A percentile compares a stretch with the other conserved stretches of the same genome.
These are phyloP conservation scores for Picea glauca DNA, from an alignment of 75 land plant species.

Conservation along the genomic window DNA sequence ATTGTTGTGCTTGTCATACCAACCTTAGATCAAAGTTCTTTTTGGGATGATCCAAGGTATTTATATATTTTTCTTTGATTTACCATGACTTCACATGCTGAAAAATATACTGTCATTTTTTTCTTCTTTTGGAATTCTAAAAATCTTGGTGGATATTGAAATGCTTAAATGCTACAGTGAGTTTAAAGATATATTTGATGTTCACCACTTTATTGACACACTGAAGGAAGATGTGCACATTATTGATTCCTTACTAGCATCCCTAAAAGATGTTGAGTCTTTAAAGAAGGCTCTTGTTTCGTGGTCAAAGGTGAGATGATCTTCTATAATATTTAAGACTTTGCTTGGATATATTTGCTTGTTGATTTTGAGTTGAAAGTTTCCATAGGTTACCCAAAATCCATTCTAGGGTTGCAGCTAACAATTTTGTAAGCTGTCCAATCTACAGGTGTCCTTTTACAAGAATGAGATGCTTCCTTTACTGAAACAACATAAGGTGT, in stretches of 20 bases:
- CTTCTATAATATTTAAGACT: background rate
- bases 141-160: no score
- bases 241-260: conserved; percentile 23
- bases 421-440: no score
- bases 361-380: no score
- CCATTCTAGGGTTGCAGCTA: no score
- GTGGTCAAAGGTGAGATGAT: conserved; percentile 38
- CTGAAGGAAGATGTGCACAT: conserved; percentile 34
- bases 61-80: background rate
- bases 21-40: conserved; percentile 24
- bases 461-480: conserved; percentile 35
- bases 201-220: conserved; percentile 24
- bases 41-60: conserved; percentile 32
- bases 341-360: no score
- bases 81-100: no score
- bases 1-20: conserved; percentile 36
- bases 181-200: conserved; percentile 38
- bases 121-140: background rate
- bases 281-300: conserved; percentile 37
- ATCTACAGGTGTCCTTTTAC: conserved; percentile 38
- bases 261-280: conserved; percentile 17
- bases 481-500: conserved; percentile 36
- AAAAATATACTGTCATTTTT: no score
- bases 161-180: conserved; percentile 16
- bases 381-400: no score